Base-by-base conservation (phyloP, 2,329 filamentous ascomycete species). In the Aphanocladium album region DNA sequence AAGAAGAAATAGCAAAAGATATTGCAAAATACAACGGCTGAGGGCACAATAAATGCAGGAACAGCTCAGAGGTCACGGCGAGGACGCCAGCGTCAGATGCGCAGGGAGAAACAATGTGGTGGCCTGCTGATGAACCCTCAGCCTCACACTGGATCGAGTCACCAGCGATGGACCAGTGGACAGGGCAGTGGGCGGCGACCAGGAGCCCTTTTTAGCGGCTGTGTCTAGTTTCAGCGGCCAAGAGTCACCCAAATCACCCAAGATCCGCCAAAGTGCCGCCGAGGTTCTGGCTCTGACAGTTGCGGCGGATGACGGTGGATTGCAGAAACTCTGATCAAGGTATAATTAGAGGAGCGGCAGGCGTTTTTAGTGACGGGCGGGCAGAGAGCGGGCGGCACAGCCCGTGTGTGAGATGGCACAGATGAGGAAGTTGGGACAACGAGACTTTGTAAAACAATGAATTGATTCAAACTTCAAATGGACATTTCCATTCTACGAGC, bases 81-180 rank as follows among this genome's bases (percentile, higher is more conserved):
- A 45, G 23, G 46, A 39, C 47, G 49, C 54, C 54, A 62, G 54
- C 47, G 60, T 62, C 60, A 62, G 54, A 60, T 67, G 65, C 57
- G 64, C 64, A 65, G 63, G 62, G 64, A 62, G 64, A 64, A 63
- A 68, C 70, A 69, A 65, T 64, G 63, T 60, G 62, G 62, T 66
- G 68, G 68, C 73, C 75, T 76, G 74, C 74, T 76, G 74, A 76
- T 75, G 69, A 69, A 56, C 69, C 71, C 73, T 75, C 73, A 77
- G 74, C 73, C 73, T 77, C 73, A 67, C 65, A 64, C 65, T 66
- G 43, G 50, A 25, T 45, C 66, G 53, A 68, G 69, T 71, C 69
- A 71, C 68, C 63, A 56, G 62, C 58, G 25, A 46, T 57, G 57
- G 41, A 51, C 25, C 57, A 60, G 59, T 37, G 57, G 11, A 17